Evolutionary conservation across 495 filamentous ascomycete genomes (phyloP), one percentile per base, ranked within the genome.

Genomic region (Glarea lozoyensis): DNA sequence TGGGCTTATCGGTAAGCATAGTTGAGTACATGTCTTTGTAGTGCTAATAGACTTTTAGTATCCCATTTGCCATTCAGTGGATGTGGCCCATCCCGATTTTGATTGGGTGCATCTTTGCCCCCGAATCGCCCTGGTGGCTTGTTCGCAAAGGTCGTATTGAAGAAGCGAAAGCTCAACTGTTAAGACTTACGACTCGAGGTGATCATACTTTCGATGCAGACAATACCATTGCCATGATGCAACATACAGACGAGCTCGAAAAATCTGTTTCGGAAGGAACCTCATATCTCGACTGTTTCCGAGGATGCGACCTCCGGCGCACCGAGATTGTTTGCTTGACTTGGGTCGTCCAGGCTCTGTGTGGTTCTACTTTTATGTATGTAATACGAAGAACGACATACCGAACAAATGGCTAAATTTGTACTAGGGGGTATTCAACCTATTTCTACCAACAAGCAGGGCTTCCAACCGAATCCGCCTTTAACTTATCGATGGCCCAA

Each of bases 71-170:
- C 4, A 34, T 83, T 3, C 82, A 87, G 54, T 87, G 82, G 82
- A 74, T 87, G 57, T 87, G 80, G 79, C 79, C 81, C 1, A 50
- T 82, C 13, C 80, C 81, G 0, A 64, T 87, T 16, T 65, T 81
- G 23, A 69, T 76, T 47, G 77, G 68, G 21, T 73, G 79, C 16
- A 64, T 59, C 30, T 67, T 84, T 23, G 80, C 81, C 1, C 84
- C 84, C 0, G 84, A 89, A 57, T 82, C 76, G 0, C 84, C 84
- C 0, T 87, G 82, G 76, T 87, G 82, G 83, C 66, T 84, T 24
- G 72, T 87, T 25, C 72, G 81, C 7, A 72, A 75, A 37, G 69
- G 69, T 11, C 60, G 67, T 10, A 64, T 65, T 7, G 66, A 73
- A 39, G 71, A 78, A 27, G 82, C 82, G 0, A 74, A 76, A 40